phyloP scores from a whole-genome alignment of 768 basidiomycete genomes.

The Candolleomyces eurysporus region DNA sequence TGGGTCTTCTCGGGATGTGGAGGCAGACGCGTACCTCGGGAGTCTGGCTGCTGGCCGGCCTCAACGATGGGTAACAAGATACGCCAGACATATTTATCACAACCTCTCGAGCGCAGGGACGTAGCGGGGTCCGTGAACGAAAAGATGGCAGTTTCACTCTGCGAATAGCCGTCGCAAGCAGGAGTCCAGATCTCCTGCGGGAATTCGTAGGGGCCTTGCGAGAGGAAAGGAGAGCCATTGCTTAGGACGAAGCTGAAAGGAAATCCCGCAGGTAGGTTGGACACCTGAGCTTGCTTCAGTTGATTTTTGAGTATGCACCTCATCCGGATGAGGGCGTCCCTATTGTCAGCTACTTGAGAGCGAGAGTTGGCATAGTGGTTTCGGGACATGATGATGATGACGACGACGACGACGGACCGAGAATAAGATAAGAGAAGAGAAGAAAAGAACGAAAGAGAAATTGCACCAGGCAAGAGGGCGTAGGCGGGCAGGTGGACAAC shows the following conservation, averaged over 20 bases:
- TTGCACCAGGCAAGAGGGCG: constrained; percentile 1
- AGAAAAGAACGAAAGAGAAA: background rate
- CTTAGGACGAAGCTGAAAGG: constrained; percentile 31
- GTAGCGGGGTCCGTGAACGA: constrained; percentile 21
- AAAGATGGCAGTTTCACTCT: constrained; percentile 21
- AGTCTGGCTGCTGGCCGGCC: constrained; percentile 16
- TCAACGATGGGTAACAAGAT: constrained; percentile 24
- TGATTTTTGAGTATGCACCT: constrained; percentile 14
- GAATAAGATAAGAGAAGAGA: background rate
- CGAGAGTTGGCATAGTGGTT: background rate
- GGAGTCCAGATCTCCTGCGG: constrained; percentile 23
- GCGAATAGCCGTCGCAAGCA: constrained; percentile 16
- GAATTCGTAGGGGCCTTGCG: constrained; percentile 36
- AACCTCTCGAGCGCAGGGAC: constrained; percentile 4
- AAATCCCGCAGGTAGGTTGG: constrained; percentile 33
- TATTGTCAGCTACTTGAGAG: background rate
- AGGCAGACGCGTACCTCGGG: constrained; percentile 21
- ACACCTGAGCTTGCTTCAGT: constrained; percentile 27
- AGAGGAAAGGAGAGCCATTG: constrained; percentile 20
- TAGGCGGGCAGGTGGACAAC: background rate
- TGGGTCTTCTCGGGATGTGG: constrained; percentile 4
- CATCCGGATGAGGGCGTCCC: constrained; percentile 1
- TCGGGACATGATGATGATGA: background rate
- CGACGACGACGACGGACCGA: background rate
- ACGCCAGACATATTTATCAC: constrained; percentile 29